These are phyloP conservation scores for Euryodendron excelsum DNA, from an alignment of 148 eudicot species.

Conservation along the genomic window DNA sequence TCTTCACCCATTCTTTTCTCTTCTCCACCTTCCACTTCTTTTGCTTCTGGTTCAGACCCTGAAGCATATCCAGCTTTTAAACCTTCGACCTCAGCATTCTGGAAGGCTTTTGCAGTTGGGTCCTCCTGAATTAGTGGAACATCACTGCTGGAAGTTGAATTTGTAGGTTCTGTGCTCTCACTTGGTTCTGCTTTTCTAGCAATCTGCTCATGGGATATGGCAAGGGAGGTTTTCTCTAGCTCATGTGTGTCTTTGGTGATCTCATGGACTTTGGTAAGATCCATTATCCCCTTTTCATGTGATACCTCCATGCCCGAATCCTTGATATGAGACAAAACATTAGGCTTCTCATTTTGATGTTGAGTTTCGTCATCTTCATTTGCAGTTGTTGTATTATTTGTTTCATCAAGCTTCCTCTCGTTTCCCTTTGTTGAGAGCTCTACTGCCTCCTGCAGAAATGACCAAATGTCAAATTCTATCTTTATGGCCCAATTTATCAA, in stretches of 20 bases:
- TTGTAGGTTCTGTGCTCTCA: slow-evolving; percentile 13
- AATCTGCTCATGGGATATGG: slow-evolving; percentile 18
- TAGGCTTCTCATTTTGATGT: slow-evolving; percentile 17
- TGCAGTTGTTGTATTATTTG: slow-evolving; percentile 10
- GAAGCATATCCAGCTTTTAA: slow-evolving; percentile 14
- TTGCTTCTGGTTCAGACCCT: slow-evolving; percentile 13
- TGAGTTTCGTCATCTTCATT: slow-evolving; percentile 16
- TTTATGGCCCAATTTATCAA: not conserved
- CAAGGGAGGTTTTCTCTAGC: slow-evolving; percentile 13
- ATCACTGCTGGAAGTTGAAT: slow-evolving; percentile 8
- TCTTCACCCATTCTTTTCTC: slow-evolving; percentile 15
- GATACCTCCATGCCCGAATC: slow-evolving; percentile 12
- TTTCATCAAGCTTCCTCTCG: slow-evolving; percentile 12
- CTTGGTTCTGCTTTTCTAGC: slow-evolving; percentile 14
- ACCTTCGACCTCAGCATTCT: slow-evolving; percentile 1
- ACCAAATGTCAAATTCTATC: not conserved
- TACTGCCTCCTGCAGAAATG: slow-evolving; percentile 29
- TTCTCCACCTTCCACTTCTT: slow-evolving; percentile 13
- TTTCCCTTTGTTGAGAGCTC: slow-evolving; percentile 4
- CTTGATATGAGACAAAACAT: slow-evolving; percentile 15
- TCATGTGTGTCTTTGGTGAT: slow-evolving; percentile 14
- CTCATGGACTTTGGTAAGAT: slow-evolving; percentile 11
- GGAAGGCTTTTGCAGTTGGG: slow-evolving; percentile 1
- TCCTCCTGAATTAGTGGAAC: slow-evolving; percentile 11
- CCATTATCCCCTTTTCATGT: slow-evolving; percentile 10